A percentile compares a stretch with the other conserved stretches of the same genome.
Evolutionary conservation across 2,329 filamentous ascomycete species (phyloP).

Genomic region (Blumeria hordei): DNA sequence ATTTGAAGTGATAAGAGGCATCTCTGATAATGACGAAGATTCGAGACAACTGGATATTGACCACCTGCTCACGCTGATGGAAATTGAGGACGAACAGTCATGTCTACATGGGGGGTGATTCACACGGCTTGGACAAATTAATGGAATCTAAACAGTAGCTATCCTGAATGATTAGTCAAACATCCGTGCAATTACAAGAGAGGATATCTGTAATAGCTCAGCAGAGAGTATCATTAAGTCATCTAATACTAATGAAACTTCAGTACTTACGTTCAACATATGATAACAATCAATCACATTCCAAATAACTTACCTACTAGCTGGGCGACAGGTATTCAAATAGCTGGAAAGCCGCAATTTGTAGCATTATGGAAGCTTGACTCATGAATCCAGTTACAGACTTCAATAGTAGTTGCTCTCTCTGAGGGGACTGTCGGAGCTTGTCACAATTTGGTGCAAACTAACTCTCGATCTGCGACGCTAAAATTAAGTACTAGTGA

Average conservation of each 20-base stretch:
- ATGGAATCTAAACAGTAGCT: background rate
- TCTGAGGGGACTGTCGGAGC: background rate
- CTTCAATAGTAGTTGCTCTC: background rate
- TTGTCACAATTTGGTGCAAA: background rate
- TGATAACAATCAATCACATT: background rate
- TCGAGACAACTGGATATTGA: background rate
- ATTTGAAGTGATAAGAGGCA: background rate
- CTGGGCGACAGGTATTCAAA: background rate
- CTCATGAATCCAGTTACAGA: background rate
- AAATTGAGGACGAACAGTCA: background rate
- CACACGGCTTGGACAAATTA: background rate
- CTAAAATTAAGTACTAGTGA: too few relatives aligned
- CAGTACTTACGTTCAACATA: background rate
- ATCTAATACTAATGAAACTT: background rate
- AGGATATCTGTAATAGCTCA: background rate
- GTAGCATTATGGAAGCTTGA: background rate
- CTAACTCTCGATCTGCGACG: too few relatives aligned
- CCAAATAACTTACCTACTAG: background rate
- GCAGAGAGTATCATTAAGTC: background rate
- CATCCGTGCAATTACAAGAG: background rate
- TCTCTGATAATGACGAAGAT: background rate
- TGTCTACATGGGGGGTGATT: background rate
- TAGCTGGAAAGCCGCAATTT: background rate
- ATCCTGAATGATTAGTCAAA: background rate
- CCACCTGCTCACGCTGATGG: background rate